Evolutionary conservation across 208 protist species (phyloP).

Genomic region (Herpetomonas tarakana): DNA sequence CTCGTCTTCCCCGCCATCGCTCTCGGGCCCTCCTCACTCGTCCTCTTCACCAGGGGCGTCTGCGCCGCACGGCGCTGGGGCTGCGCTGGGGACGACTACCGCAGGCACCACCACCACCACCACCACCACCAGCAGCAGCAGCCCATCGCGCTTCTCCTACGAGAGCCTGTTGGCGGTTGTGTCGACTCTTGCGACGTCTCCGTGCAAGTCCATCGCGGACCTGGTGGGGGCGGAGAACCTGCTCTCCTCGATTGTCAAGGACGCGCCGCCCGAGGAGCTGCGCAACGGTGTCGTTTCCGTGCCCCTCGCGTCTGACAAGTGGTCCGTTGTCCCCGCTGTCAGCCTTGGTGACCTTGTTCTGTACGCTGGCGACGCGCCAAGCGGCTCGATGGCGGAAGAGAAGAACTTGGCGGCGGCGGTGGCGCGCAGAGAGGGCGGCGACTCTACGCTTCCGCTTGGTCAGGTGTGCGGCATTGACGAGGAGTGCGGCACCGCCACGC

Average conservation of each 20-base stretch:
- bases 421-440: too few relatives aligned
- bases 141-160: conserved; percentile 30
- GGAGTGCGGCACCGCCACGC: too few relatives aligned
- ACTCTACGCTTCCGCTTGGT: too few relatives aligned
- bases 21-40: neutral
- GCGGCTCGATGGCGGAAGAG: too few relatives aligned
- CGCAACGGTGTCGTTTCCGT: conserved; percentile 24
- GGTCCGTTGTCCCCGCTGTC: neutral
- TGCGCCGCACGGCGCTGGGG: too few relatives aligned
- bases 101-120: too few relatives aligned
- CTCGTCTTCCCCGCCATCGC: neutral
- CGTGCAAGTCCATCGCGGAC: conserved; percentile 32
- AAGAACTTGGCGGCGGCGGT: too few relatives aligned
- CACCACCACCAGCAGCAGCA: conserved; percentile 1
- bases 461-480: too few relatives aligned
- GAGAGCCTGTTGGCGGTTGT: conserved; percentile 34
- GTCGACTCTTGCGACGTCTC: conserved; percentile 42
- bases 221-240: conserved; percentile 41
- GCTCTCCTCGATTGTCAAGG: conserved; percentile 29
- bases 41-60: too few relatives aligned
- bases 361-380: conserved; percentile 1
- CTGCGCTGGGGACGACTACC: too few relatives aligned
- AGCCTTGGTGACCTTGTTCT: too few relatives aligned
- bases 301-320: conserved; percentile 21
- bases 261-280: conserved; percentile 23